Evolutionary conservation across 768 basidiomycete species (phyloP).

Genomic region (Suillus cothurnatus): DNA sequence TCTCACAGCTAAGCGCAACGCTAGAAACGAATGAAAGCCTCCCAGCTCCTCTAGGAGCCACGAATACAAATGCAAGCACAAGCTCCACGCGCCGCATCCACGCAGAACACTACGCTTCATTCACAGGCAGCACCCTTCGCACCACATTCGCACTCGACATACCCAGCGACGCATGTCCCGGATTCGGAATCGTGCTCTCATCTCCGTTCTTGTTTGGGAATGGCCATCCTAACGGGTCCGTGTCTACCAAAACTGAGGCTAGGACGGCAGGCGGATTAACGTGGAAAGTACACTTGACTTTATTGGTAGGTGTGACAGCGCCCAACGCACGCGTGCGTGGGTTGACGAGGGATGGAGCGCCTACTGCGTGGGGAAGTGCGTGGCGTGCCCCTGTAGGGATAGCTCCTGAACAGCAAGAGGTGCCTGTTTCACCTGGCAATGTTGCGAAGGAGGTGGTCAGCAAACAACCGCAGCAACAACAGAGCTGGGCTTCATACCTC

Average conservation of each 20-base stretch:
- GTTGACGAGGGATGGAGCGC: constrained; percentile 55
- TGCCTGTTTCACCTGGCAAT: neutral
- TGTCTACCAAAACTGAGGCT: neutral
- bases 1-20: constrained; percentile 77
- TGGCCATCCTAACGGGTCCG: neutral
- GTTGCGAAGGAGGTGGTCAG: constrained; percentile 6
- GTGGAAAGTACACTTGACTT: constrained; percentile 86
- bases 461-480: neutral
- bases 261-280: constrained; percentile 68
- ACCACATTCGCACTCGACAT: constrained; percentile 91
- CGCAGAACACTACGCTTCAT: constrained; percentile 82
- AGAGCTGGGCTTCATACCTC: constrained; percentile 43
- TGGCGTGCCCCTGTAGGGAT: constrained; percentile 62
- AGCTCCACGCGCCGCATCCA: constrained; percentile 69
- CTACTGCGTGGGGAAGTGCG: constrained; percentile 72
- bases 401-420: constrained; percentile 57
- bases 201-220: neutral
- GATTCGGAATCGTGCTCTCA: constrained; percentile 47
- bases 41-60: constrained; percentile 47
- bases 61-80: constrained; percentile 19
- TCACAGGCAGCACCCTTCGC: constrained; percentile 70
- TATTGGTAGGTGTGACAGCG: constrained; percentile 76
- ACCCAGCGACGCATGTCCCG: constrained; percentile 88
- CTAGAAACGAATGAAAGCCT: constrained; percentile 89
- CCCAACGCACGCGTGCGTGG: constrained; percentile 46